phyloP scores from a whole-genome alignment of 2,329 filamentous ascomycete species.

The Colletotrichum endophyticum region DNA sequence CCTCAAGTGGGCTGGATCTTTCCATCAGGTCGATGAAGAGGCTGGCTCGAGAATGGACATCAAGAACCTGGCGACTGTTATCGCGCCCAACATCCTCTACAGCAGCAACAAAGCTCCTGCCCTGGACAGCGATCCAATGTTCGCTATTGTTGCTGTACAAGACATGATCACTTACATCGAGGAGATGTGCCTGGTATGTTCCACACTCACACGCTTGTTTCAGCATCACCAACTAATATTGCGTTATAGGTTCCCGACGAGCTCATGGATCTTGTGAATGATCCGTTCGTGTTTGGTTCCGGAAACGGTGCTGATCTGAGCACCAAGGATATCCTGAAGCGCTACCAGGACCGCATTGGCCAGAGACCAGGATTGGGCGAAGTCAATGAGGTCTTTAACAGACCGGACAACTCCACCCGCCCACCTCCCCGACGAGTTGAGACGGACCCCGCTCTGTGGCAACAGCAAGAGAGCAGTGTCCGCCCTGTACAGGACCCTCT shows the following conservation, averaged over 20 bases:
- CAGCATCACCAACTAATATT: slow-evolving; percentile 20
- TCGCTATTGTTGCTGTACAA: slow-evolving; percentile 91
- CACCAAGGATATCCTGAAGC: slow-evolving; percentile 95
- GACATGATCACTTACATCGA: slow-evolving; percentile 92
- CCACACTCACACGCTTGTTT: not conserved
- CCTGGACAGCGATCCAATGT: slow-evolving; percentile 87
- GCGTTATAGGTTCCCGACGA: slow-evolving; percentile 83
- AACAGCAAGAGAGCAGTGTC: slow-evolving; percentile 83
- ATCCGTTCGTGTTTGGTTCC: slow-evolving; percentile 82
- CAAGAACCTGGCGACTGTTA: slow-evolving; percentile 95
- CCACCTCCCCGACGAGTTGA: slow-evolving; percentile 72
- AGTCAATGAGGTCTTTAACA: slow-evolving; percentile 60
- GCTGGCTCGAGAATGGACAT: slow-evolving; percentile 99
- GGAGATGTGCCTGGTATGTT: slow-evolving; percentile 88
- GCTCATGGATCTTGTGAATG: slow-evolving; percentile 82
- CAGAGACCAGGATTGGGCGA: slow-evolving; percentile 64
- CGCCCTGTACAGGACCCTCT: slow-evolving; percentile 73
- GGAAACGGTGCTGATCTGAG: slow-evolving; percentile 80
- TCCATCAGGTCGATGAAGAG: slow-evolving; percentile 96
- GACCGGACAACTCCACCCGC: slow-evolving; percentile 61
- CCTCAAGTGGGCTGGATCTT: slow-evolving; percentile 96
- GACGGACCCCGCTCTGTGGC: slow-evolving; percentile 84
- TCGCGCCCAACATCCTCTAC: slow-evolving; percentile 92
- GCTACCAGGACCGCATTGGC: slow-evolving; percentile 79
- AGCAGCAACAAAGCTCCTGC: slow-evolving; percentile 68